A percentile compares a stretch with the other conserved stretches of the same genome.
Evolutionary conservation across 345 rosid species (phyloP).

Genomic region (Murraya paniculata): DNA sequence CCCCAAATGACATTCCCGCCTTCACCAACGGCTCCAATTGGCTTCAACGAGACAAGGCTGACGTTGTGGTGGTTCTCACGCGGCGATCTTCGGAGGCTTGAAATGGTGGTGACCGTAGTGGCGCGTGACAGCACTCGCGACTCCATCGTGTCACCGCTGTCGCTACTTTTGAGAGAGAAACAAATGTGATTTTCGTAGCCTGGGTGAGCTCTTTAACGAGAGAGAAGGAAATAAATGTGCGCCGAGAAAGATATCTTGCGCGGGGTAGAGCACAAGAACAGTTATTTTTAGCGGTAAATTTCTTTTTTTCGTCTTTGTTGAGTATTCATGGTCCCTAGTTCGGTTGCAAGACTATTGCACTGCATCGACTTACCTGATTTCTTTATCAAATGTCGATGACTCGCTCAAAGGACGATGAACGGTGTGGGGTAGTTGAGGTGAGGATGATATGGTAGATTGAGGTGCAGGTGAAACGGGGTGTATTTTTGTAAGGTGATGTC

Average conservation of each 20-base stretch:
- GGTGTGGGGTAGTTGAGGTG: background rate
- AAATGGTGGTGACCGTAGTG: slow-evolving; percentile 39
- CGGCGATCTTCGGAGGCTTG: slow-evolving; percentile 31
- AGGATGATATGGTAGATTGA: background rate
- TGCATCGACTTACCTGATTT: background rate
- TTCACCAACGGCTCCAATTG: slow-evolving; percentile 55
- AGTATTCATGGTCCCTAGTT: background rate
- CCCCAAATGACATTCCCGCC: slow-evolving; percentile 81
- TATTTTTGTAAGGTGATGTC: background rate
- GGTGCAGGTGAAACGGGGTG: background rate
- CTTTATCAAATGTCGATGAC: background rate
- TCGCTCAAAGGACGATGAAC: background rate
- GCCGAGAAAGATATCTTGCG: slow-evolving; percentile 6
- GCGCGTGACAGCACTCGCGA: slow-evolving; percentile 80
- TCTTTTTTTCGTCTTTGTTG: background rate
- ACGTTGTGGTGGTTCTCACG: slow-evolving; percentile 30
- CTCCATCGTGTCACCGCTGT: slow-evolving; percentile 48
- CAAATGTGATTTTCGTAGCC: slow-evolving; percentile 12
- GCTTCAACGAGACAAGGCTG: slow-evolving; percentile 32
- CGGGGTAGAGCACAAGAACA: background rate
- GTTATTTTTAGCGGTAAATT: slow-evolving; percentile 4
- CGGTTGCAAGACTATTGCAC: no score
- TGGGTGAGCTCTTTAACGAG: slow-evolving; percentile 23
- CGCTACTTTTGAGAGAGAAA: background rate
- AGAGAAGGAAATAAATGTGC: slow-evolving; percentile 10